phyloP scores from a whole-genome alignment of 1,284 basidiomycete species.

The Moesziomyces sp. region DNA sequence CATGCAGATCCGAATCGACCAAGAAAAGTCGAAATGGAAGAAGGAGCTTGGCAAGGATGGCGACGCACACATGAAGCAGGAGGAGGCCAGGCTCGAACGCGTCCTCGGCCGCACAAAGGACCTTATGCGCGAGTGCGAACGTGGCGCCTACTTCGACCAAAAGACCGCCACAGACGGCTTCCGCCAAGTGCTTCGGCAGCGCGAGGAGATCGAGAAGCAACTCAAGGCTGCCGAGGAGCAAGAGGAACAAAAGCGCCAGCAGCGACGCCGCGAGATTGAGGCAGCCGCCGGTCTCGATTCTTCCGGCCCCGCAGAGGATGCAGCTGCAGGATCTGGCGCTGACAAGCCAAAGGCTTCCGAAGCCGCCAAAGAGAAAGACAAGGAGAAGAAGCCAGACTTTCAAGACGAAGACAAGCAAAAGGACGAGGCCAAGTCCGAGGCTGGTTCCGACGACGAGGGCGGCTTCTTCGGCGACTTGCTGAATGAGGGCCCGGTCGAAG shows the following conservation, averaged over 20 bases:
- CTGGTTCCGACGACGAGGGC: constrained; percentile 67
- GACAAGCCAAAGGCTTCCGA: background rate
- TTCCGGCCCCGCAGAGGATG: constrained; percentile 6
- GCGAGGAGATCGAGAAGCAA: constrained; percentile 44
- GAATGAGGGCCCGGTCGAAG: constrained; percentile 80
- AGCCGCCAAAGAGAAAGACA: background rate
- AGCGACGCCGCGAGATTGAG: constrained; percentile 72
- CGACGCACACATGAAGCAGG: constrained; percentile 24
- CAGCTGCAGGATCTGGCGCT: background rate
- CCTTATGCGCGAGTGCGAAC: constrained; percentile 57
- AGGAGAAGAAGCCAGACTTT: background rate
- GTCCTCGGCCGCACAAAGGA: constrained; percentile 49
- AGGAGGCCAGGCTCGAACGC: constrained; percentile 35
- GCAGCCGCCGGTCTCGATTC: constrained; percentile 23
- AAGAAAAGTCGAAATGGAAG: constrained; percentile 51
- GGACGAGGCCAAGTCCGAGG: constrained; percentile 13
- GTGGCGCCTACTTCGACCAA: constrained; percentile 52
- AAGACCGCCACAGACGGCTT: constrained; percentile 51
- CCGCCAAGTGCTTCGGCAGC: constrained; percentile 52
- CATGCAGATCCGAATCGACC: constrained; percentile 58
- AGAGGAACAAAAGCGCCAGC: constrained; percentile 63
- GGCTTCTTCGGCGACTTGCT: constrained; percentile 82
- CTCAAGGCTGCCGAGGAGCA: constrained; percentile 45
- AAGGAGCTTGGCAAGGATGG: constrained; percentile 47
- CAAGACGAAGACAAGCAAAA: constrained; percentile 10